These are phyloP conservation scores for Penicillium soppii DNA, from an alignment of 495 filamentous ascomycete genomes.

Conservation along the genomic window DNA sequence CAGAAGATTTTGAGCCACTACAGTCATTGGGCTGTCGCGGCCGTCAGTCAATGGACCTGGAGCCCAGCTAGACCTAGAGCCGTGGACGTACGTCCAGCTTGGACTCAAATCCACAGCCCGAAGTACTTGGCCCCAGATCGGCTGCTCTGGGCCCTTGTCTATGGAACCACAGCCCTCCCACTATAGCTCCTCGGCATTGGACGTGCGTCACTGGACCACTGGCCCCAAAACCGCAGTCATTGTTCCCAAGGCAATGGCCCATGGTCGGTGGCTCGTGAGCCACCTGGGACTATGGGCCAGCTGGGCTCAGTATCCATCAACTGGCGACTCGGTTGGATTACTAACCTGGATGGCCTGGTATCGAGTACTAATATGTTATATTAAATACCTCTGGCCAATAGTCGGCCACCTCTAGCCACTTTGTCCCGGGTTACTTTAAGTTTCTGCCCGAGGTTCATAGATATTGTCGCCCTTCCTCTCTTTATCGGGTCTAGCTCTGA, in stretches of 20 bases:
- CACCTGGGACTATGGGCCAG: too few species aligned
- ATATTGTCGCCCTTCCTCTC: too few species aligned
- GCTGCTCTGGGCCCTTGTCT: not conserved
- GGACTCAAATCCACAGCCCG: not conserved
- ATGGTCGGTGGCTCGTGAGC: too few species aligned
- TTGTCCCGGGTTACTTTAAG: too few species aligned
- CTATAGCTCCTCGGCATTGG: not conserved
- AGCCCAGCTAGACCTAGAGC: constrained; percentile 10
- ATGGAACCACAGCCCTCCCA: not conserved
- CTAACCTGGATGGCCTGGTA: too few species aligned
- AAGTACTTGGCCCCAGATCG: not conserved
- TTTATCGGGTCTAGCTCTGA: too few species aligned
- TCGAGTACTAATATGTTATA: too few species aligned
- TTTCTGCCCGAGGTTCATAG: too few species aligned
- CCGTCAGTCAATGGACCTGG: constrained; percentile 3
- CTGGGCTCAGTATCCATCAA: too few species aligned
- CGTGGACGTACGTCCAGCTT: not conserved
- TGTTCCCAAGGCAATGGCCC: not conserved
- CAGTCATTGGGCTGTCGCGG: not conserved
- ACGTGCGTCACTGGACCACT: not conserved
- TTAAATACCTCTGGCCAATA: too few species aligned
- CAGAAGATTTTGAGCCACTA: not conserved
- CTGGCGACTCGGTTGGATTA: too few species aligned
- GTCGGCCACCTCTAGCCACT: too few species aligned
- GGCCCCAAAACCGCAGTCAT: not conserved